phyloP scores from a whole-genome alignment of 148 eudicot genomes.

The Polygonum aviculare region DNA sequence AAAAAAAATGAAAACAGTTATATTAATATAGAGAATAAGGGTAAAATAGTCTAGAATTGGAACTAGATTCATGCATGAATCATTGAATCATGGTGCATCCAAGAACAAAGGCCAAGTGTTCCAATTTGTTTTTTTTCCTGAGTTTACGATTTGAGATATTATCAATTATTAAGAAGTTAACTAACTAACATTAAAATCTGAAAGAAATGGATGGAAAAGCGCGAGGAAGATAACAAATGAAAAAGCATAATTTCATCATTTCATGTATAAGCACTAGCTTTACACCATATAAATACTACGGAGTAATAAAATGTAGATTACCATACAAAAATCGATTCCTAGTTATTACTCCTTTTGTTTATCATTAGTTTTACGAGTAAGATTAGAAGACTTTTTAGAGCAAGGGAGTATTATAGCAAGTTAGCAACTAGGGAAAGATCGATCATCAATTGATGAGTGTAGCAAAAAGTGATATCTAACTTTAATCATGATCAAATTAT shows the following conservation, averaged over 20 bases:
- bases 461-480: slow-evolving; percentile 1
- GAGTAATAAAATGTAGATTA: too few relatives aligned
- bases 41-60: background rate
- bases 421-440: background rate
- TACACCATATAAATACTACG: too few relatives aligned
- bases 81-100: background rate
- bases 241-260: background rate
- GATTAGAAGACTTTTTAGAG: background rate
- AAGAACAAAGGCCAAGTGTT: background rate
- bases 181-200: background rate
- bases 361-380: background rate
- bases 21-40: too few relatives aligned
- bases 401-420: background rate
- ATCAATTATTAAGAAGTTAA: too few relatives aligned
- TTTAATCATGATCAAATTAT: slow-evolving; percentile 3
- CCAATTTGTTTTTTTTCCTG: too few relatives aligned
- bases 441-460: background rate
- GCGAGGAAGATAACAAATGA: background rate
- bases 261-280: background rate
- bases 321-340: background rate
- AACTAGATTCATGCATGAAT: background rate
- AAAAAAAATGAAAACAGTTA: too few relatives aligned
- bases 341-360: background rate
- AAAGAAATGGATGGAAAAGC: background rate
- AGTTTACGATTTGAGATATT: too few relatives aligned